Conservation (phyloP, 495 filamentous ascomycete species). For the Talaromyces trachyspermus region DNA sequence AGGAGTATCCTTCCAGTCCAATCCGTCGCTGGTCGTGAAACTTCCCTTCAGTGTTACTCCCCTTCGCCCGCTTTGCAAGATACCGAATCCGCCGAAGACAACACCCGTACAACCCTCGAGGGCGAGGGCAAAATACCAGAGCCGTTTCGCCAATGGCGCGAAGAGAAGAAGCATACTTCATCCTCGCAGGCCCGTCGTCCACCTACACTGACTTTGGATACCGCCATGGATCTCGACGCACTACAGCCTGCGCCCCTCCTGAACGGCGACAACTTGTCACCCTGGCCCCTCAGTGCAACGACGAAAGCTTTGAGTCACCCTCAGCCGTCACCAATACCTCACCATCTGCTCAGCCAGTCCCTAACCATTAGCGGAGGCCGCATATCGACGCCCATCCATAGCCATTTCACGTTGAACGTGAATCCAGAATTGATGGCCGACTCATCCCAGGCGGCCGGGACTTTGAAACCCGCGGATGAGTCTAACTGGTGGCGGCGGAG, state of each 20-base stretch:
- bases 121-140: background rate
- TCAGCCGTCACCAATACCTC: constrained; percentile 47
- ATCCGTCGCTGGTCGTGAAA: background rate
- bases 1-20: background rate
- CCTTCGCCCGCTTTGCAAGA: background rate
- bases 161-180: constrained; percentile 1
- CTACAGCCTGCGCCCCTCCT: constrained; percentile 30
- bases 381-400: constrained; percentile 32
- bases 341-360: constrained; percentile 24
- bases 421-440: constrained; percentile 14
- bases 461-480: constrained; percentile 26
- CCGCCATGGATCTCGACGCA: constrained; percentile 42
- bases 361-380: constrained; percentile 25
- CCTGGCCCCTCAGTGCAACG: constrained; percentile 20
- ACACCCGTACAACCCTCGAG: background rate
- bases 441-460: constrained; percentile 11
- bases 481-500: constrained; percentile 41
- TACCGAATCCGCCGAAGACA: background rate
- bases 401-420: constrained; percentile 24
- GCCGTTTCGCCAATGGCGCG: constrained; percentile 6
- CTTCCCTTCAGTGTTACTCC: background rate
- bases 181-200: constrained; percentile 7
- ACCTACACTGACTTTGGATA: constrained; percentile 11
- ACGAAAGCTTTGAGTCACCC: constrained; percentile 26
- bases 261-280: constrained; percentile 23